Conservation (phyloP, 805 yeast genomes). For the Limtongozyma cylindracea region DNA sequence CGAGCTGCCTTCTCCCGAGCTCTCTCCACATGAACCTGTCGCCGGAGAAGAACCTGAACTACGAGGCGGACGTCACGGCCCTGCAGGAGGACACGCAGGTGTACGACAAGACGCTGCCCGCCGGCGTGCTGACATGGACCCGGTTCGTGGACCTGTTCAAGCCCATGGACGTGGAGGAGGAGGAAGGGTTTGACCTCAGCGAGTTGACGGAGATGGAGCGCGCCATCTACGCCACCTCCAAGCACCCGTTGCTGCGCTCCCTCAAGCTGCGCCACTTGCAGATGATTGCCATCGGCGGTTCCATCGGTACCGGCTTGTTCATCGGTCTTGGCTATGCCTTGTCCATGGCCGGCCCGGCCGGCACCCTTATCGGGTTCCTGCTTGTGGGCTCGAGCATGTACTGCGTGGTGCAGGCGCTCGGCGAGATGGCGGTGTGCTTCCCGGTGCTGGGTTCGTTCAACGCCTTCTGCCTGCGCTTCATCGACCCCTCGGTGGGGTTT, state of each 20-base stretch:
- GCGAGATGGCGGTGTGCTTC: not conserved
- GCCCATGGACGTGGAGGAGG: not conserved
- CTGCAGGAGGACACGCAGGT: no score
- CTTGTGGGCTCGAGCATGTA: not conserved
- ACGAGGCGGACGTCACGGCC: no score
- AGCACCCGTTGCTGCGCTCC: slow-evolving; percentile 18
- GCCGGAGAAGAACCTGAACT: no score
- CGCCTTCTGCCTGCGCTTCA: not conserved
- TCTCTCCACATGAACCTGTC: no score
- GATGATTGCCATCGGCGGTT: slow-evolving; percentile 1
- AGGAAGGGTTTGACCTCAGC: slow-evolving; percentile 11
- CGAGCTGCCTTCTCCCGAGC: no score
- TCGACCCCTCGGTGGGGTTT: not conserved
- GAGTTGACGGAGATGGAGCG: slow-evolving; percentile 13
- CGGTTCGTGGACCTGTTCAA: not conserved
- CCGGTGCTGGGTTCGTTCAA: not conserved
- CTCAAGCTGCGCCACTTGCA: slow-evolving; percentile 30
- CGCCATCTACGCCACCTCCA: slow-evolving; percentile 12
- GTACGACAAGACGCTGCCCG: no score
- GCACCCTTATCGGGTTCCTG: not conserved
- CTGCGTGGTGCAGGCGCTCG: not conserved
- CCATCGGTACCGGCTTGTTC: not conserved
- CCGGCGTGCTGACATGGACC: no score
- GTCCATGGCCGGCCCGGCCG: not conserved
- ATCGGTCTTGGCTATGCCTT: not conserved